A percentile compares a stretch with the other conserved stretches of the same genome.
phyloP scores from a whole-genome alignment of 768 basidiomycete genomes.

The Albatrellus ellisii region DNA sequence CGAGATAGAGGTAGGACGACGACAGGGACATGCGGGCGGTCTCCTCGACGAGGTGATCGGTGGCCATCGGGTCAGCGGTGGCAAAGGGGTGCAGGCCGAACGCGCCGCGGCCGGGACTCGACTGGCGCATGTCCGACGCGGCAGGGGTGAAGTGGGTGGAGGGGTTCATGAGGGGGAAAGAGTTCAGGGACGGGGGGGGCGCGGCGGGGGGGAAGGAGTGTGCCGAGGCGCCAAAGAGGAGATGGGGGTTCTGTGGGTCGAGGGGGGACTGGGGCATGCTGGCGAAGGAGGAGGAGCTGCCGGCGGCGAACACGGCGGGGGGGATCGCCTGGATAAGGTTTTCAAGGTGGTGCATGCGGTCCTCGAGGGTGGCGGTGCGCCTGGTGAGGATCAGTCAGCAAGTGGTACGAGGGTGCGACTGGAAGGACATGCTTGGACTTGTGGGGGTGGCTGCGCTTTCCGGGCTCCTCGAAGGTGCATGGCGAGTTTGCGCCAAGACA shows the following conservation, averaged over 20 bases:
- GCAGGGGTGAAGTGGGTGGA: slow-evolving; percentile 55
- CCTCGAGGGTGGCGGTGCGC: slow-evolving; percentile 73
- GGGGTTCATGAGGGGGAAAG: slow-evolving; percentile 71
- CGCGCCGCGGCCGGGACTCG: slow-evolving; percentile 31
- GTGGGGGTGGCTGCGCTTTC: slow-evolving; percentile 75
- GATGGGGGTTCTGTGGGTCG: slow-evolving; percentile 16
- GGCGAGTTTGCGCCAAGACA: slow-evolving; percentile 72
- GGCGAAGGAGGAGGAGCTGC: slow-evolving; percentile 25
- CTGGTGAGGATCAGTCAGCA: slow-evolving; percentile 21
- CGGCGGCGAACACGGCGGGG: slow-evolving; percentile 61
- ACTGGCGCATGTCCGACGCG: slow-evolving; percentile 30
- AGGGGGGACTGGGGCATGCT: slow-evolving; percentile 22
- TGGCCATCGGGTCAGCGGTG: slow-evolving; percentile 4
- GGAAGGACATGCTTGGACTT: slow-evolving; percentile 90
- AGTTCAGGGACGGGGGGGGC: slow-evolving; percentile 67
- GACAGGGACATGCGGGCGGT: slow-evolving; percentile 51
- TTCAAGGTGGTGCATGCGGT: slow-evolving; percentile 81
- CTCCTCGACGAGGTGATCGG: slow-evolving; percentile 43
- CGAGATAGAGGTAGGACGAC: slow-evolving; percentile 75
- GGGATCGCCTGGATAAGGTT: slow-evolving; percentile 78
- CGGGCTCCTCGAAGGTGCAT: slow-evolving; percentile 81
- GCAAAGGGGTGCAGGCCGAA: slow-evolving; percentile 30
- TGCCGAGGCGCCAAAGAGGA: slow-evolving; percentile 27
- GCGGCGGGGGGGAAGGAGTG: slow-evolving; percentile 40
- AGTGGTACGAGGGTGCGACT: slow-evolving; percentile 17